Evolutionary conservation across 1,284 basidiomycete species (phyloP).

Genomic region (Apiotrichum veenhuisii): DNA sequence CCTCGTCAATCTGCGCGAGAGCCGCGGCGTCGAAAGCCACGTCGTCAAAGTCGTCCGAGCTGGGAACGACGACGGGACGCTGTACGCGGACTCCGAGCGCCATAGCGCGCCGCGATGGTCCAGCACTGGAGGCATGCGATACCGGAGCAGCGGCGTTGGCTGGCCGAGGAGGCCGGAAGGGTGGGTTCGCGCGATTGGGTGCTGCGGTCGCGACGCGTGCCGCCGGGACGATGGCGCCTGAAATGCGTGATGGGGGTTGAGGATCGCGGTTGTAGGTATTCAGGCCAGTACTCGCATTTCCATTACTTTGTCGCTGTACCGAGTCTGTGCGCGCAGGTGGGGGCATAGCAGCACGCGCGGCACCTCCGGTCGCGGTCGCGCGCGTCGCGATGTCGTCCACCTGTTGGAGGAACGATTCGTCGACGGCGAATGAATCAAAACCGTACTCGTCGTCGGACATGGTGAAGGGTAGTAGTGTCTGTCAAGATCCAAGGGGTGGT

Average conservation of each 20-base stretch:
- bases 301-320: no score
- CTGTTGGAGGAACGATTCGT: constrained; percentile 40
- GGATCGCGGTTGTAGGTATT: background rate
- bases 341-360: background rate
- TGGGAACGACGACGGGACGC: constrained; percentile 5
- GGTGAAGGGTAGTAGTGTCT: background rate
- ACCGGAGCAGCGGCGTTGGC: background rate
- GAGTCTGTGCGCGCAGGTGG: no score
- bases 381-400: constrained; percentile 37
- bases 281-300: constrained; percentile 9
- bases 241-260: no score
- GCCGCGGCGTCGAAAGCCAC: constrained; percentile 18
- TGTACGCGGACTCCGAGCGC: constrained; percentile 11
- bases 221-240: background rate
- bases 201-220: background rate
- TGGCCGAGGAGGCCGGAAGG: background rate
- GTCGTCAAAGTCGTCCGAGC: constrained; percentile 26
- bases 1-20: constrained; percentile 22
- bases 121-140: background rate
- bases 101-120: constrained; percentile 7
- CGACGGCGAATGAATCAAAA: constrained; percentile 34
- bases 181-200: constrained; percentile 3
- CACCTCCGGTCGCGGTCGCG: no score
- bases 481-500: background rate
- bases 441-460: constrained; percentile 18